Percentiles rank a stretch among this genome's conserved stretches.
Conservation (phyloP, 768 basidiomycete species). For the Asterophora lycoperdoides region DNA sequence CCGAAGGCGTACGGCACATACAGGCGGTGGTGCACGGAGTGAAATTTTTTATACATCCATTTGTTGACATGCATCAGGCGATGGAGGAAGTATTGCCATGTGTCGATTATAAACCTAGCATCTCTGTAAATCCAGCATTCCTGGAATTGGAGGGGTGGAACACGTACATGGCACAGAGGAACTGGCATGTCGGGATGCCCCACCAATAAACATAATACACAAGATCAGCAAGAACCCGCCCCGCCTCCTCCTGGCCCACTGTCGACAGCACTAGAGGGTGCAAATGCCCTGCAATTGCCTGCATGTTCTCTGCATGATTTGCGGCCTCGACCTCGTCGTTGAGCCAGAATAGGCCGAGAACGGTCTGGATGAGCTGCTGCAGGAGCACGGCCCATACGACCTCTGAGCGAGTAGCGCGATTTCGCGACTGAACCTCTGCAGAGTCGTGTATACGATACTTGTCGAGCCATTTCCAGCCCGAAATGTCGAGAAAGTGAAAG, state of each 20-base stretch:
- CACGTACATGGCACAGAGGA: constrained; percentile 80
- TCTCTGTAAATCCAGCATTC: not conserved
- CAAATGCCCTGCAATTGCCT: constrained; percentile 37
- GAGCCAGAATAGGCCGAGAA: constrained; percentile 67
- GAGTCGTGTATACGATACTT: constrained; percentile 87
- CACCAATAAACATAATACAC: constrained; percentile 88
- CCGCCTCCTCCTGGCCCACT: constrained; percentile 39
- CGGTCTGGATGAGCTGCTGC: constrained; percentile 84
- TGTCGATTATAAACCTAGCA: constrained; percentile 85
- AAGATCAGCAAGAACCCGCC: constrained; percentile 34
- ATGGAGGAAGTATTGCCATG: constrained; percentile 98
- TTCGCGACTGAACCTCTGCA: constrained; percentile 67
- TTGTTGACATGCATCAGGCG: constrained; percentile 88
- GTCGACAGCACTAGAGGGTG: constrained; percentile 32
- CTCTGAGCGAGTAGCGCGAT: constrained; percentile 64
- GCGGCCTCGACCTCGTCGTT: constrained; percentile 34
- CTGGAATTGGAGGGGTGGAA: not conserved
- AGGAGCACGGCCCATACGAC: constrained; percentile 80
- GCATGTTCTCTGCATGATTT: constrained; percentile 40
- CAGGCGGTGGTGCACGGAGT: constrained; percentile 92
- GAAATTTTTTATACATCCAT: constrained; percentile 86
- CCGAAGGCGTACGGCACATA: constrained; percentile 98
- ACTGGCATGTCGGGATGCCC: constrained; percentile 71
- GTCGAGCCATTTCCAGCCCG: constrained; percentile 72
- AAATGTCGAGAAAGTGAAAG: constrained; percentile 82